Base-by-base conservation (phyloP, 257 asterid genomes). In the Nicotiana obtusifolia region DNA sequence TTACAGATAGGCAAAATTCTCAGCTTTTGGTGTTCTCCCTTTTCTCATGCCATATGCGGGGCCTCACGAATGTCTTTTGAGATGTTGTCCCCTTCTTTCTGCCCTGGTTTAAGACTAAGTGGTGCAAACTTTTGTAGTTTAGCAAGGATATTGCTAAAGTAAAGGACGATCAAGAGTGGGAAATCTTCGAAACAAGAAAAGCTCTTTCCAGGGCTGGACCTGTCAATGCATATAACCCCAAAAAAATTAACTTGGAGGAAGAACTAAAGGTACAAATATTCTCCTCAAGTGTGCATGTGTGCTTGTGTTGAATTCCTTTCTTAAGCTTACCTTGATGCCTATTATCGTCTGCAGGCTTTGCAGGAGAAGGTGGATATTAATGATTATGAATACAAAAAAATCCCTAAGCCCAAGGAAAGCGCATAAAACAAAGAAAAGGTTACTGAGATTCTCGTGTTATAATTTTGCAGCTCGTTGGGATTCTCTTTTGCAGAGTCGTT, bases 121-220 rank as follows among this genome's bases (percentile, higher is more conserved):
- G 78, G 81, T 35, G 64, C 26, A n/a, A 33, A 81, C 62, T 80
- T 81, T 49, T 82, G 64, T 85, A 66, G 78, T 86, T 80, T 92
- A 95, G 99, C 91, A 95, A 95, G 94, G 99, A 95, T 78, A 89
- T 95, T 49, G 95, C 98, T 69, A 95, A 93, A 84, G 92, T 90
- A 83, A 95, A 88, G 89, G 98, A 95, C 82, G 99, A 93, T 73
- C 91, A 88, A 77, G 97, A 93, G 82, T 95, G 99, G 98, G 98
- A 95, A 86, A 95, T 95, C 59, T 91, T 91, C 15, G 99, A 92
- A 91, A 80, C 97, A 52, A 89, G 87, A 83, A 90, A 92, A 90
- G 94, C 95, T 62, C 91, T 93, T 17, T 95, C 99, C 22, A 88
- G 95, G 86, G 88, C 93, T 16, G 98, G 98, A 76, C 99, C 95